Evolutionary conservation across 495 filamentous ascomycete species (phyloP).

Genomic region (Talaromyces wortmannii): DNA sequence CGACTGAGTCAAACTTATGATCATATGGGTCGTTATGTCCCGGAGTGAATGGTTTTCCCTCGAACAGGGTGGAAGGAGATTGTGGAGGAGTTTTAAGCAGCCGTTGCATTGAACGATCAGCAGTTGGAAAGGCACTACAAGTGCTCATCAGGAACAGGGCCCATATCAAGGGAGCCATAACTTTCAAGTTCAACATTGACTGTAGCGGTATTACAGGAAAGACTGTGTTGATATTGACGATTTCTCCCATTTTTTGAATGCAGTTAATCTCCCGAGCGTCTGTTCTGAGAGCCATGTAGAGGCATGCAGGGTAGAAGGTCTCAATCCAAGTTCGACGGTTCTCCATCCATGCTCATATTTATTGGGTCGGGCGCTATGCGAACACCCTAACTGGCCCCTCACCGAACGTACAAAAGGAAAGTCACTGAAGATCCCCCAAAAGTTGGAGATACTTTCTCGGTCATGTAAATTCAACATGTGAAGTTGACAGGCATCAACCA

Average conservation of each 20-base stretch:
- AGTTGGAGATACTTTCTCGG: too few relatives aligned
- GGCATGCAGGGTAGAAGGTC: neutral
- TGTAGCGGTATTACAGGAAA: neutral
- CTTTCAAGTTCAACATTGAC: neutral
- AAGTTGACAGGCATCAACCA: too few relatives aligned
- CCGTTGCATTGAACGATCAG: neutral
- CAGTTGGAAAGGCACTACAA: neutral
- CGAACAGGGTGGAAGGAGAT: constrained; percentile 6
- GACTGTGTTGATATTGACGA: neutral
- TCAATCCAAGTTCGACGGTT: too few relatives aligned
- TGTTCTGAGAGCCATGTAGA: neutral
- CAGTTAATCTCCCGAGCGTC: neutral
- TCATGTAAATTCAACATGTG: too few relatives aligned
- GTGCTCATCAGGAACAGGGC: neutral
- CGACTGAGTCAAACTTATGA: constrained; percentile 49
- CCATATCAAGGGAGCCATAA: neutral
- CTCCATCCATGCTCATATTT: too few relatives aligned
- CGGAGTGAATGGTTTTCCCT: constrained; percentile 23
- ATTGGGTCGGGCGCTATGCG: too few relatives aligned
- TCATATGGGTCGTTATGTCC: constrained; percentile 40
- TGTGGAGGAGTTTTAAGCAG: constrained; percentile 5
- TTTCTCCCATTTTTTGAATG: neutral
- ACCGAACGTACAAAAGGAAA: too few relatives aligned
- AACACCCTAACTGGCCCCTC: too few relatives aligned
- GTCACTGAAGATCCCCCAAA: too few relatives aligned